These are phyloP conservation scores for Russula lepida DNA, from an alignment of 768 basidiomycete species.

Conservation along the genomic window DNA sequence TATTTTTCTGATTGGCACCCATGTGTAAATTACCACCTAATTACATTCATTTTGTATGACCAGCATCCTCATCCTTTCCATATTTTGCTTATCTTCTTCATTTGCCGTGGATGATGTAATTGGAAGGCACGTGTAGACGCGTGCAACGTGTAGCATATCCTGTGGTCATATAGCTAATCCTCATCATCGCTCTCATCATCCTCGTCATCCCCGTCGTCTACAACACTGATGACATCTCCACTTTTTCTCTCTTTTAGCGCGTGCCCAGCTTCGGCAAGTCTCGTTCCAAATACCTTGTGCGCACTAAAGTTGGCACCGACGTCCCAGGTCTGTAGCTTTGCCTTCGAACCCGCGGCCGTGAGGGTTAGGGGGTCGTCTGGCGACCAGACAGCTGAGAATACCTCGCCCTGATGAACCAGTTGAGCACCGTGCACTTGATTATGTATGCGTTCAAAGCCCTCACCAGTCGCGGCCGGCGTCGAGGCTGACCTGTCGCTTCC, in stretches of 20 bases:
- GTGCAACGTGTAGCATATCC: no score
- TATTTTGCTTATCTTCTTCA: no score
- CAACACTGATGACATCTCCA: slow-evolving; percentile 63
- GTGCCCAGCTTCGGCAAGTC: slow-evolving; percentile 66
- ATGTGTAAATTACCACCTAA: not conserved
- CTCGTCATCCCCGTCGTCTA: slow-evolving; percentile 61
- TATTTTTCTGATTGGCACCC: not conserved
- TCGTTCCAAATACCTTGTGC: slow-evolving; percentile 72
- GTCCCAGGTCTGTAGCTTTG: slow-evolving; percentile 94
- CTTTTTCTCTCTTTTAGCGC: slow-evolving; percentile 54
- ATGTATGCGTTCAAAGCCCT: slow-evolving; percentile 24
- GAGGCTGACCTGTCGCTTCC: slow-evolving; percentile 69
- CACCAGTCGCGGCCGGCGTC: slow-evolving; percentile 82
- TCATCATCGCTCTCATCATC: slow-evolving; percentile 42
- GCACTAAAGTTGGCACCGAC: slow-evolving; percentile 76
- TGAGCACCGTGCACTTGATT: not conserved
- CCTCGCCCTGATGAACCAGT: slow-evolving; percentile 73
- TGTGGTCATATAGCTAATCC: slow-evolving; percentile 28
- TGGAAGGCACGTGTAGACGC: no score
- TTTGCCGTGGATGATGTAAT: no score
- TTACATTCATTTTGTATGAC: not conserved
- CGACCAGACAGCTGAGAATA: slow-evolving; percentile 86
- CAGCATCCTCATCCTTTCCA: no score
- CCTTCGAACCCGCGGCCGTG: slow-evolving; percentile 91
- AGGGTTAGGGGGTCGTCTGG: slow-evolving; percentile 92